Percentiles rank a stretch among this genome's conserved stretches.
phyloP scores from a whole-genome alignment of 2,329 filamentous ascomycete species.

The Hypoxylon sp. region DNA sequence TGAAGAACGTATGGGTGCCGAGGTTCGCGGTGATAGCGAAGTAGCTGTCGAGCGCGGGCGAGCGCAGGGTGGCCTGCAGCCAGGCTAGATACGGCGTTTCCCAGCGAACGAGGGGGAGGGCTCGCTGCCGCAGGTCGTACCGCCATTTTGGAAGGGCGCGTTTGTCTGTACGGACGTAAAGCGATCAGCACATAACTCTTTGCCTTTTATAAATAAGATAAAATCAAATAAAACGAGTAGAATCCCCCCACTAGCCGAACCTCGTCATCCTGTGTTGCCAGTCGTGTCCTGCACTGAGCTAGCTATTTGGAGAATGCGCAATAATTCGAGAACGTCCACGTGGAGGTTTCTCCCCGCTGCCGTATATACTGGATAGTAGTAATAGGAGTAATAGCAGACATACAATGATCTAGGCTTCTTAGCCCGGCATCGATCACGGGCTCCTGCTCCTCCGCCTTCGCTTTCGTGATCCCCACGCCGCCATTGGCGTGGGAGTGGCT shows the following conservation, averaged over 20 bases:
- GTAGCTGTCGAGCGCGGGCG: conserved; percentile 90
- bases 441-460: conserved; percentile 40
- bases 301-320: conserved; percentile 3
- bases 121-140: conserved; percentile 81
- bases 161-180: conserved; percentile 70
- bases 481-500: conserved; percentile 47
- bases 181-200: conserved; percentile 16
- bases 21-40: conserved; percentile 97
- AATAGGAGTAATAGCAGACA: conserved; percentile 47
- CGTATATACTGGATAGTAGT: conserved; percentile 10
- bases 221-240: conserved; percentile 6
- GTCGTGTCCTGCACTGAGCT: conserved; percentile 4
- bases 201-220: background rate
- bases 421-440: conserved; percentile 77
- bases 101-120: conserved; percentile 90
- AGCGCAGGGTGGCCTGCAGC: conserved; percentile 83
- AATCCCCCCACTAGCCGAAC: conserved; percentile 10
- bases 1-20: conserved; percentile 98
- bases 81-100: conserved; percentile 95
- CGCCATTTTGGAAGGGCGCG: conserved; percentile 88
- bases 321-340: background rate
- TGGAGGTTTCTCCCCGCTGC: background rate
- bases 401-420: conserved; percentile 83
- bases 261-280: background rate
- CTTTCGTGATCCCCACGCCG: conserved; percentile 25